Percentiles rank a stretch among this genome's conserved stretches.
Conservation (phyloP, 331 rosid species). For the Prunus yedoensis region DNA sequence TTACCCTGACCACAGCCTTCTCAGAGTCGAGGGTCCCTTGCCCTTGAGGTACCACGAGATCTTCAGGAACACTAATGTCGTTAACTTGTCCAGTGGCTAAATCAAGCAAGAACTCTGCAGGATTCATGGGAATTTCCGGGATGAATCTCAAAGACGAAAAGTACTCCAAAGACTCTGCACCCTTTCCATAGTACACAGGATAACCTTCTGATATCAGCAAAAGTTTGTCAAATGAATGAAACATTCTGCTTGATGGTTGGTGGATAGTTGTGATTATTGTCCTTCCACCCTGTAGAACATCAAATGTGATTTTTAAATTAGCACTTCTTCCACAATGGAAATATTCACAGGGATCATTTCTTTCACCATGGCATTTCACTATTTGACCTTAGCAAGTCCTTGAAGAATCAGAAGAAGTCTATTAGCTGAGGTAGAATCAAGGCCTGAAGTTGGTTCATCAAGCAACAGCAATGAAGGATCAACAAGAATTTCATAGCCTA, state of each 20-base stretch:
- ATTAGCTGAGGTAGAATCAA: conserved; percentile 86
- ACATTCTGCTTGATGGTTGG: conserved; percentile 93
- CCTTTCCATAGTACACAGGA: conserved; percentile 78
- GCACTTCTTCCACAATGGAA: neutral
- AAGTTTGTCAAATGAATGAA: conserved; percentile 87
- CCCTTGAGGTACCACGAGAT: conserved; percentile 39
- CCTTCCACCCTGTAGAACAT: conserved; percentile 60
- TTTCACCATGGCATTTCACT: neutral
- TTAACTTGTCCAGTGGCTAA: conserved; percentile 81
- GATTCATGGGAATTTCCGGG: conserved; percentile 86
- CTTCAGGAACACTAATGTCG: conserved; percentile 65
- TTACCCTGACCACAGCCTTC: conserved; percentile 55
- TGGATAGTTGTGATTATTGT: conserved; percentile 92
- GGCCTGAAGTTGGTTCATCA: conserved; percentile 97
- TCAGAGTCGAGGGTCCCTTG: conserved; percentile 47
- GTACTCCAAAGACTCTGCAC: conserved; percentile 64
- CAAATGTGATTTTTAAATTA: neutral
- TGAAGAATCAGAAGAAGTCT: conserved; percentile 73
- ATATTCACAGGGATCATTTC: neutral
- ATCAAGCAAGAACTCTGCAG: conserved; percentile 87
- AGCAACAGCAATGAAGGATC: conserved; percentile 85
- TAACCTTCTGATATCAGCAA: conserved; percentile 82
- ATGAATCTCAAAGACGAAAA: conserved; percentile 67
- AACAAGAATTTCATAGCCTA: conserved; percentile 86
- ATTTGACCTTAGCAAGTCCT: conserved; percentile 70